Percentiles rank a stretch among this genome's conserved stretches.
These are phyloP conservation scores for Zalaria obscura DNA, from an alignment of 2,329 filamentous ascomycete genomes.

Conservation along the genomic window DNA sequence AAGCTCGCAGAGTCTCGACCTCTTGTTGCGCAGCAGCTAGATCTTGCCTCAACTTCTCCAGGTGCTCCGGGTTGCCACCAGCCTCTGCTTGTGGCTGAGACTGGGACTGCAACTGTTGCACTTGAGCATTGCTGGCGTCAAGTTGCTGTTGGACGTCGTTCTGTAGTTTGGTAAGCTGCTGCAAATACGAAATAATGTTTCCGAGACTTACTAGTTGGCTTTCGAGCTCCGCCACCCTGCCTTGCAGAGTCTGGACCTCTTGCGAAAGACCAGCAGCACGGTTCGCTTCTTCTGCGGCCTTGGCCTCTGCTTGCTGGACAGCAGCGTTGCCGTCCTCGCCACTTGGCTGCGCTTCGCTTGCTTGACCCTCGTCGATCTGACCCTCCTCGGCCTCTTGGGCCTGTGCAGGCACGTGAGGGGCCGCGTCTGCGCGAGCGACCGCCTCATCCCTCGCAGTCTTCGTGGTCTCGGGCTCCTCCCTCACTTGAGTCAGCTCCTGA, in stretches of 20 bases:
- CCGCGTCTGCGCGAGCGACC: conserved; percentile 26
- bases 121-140: conserved; percentile 14
- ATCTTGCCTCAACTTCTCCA: conserved; percentile 25
- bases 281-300: conserved; percentile 23
- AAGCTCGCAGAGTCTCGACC: conserved; percentile 27
- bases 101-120: conserved; percentile 18
- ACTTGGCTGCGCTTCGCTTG: conserved; percentile 16
- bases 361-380: conserved; percentile 7
- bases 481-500: conserved; percentile 11
- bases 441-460: conserved; percentile 52
- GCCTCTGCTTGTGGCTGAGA: conserved; percentile 19
- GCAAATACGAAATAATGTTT: neutral
- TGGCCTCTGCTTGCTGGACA: conserved; percentile 27
- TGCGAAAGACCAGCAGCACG: conserved; percentile 20
- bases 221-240: conserved; percentile 50
- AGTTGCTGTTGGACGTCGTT: conserved; percentile 5
- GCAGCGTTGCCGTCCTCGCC: conserved; percentile 18
- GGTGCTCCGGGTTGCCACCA: conserved; percentile 8
- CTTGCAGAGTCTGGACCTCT: conserved; percentile 38
- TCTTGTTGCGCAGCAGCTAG: conserved; percentile 30
- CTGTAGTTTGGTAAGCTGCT: neutral
- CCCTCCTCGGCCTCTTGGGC: conserved; percentile 10
- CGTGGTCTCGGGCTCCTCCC: conserved; percentile 44
- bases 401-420: conserved; percentile 12
- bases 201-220: conserved; percentile 30